Evolutionary conservation across 2,329 filamentous ascomycete genomes (phyloP), one percentile per base, ranked within the genome.

Genomic region (Claviceps citrina): DNA sequence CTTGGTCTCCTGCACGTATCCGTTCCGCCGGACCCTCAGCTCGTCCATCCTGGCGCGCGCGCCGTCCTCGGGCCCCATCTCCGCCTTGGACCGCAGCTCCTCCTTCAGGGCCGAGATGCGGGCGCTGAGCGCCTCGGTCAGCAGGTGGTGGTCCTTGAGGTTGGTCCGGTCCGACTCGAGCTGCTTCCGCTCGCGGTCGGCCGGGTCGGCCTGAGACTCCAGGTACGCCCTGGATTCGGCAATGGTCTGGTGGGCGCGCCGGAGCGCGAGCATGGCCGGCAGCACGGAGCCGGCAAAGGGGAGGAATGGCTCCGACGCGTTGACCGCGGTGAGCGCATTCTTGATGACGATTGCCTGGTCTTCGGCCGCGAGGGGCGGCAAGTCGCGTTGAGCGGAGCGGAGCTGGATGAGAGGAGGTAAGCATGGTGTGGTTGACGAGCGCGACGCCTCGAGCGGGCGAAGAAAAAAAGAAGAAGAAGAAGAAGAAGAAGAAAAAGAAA

Each of bases 221-320:
- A 84, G 66, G 39, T 76, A 76, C 16, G 64, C 60, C 47, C 73
- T 76, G 15, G 77, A 80, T 48, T 84, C 77, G 43, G 67, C 58
- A 36, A 82, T 71, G 13, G 76, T 76, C 42, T 71, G 66, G 43
- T 78, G 70, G 3, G 79, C 77, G 49, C 72, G 76, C 38, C 80
- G 76, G 40, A 85, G 60, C 5, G 84, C 82, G 31, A 91, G 55
- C 4, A 93, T 64, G 6, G 78, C 74, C 3, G 83, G 81, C 6
- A 91, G 59, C 5, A 78, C 66, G 16, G 84, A 89, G 37, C 70
- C 73, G 8, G 73, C 63, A 19, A 68, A 65, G 3, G 84, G 83
- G 18, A 89, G 62, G 48, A 76, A 75, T 7, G 80, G 78, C 38
- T 77, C 68, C 12, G 70, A 66, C 32, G 70, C 62, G 10, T 74